Conservation (phyloP, 2,329 filamentous ascomycete genomes). For the Ophiocordyceps australis region DNA sequence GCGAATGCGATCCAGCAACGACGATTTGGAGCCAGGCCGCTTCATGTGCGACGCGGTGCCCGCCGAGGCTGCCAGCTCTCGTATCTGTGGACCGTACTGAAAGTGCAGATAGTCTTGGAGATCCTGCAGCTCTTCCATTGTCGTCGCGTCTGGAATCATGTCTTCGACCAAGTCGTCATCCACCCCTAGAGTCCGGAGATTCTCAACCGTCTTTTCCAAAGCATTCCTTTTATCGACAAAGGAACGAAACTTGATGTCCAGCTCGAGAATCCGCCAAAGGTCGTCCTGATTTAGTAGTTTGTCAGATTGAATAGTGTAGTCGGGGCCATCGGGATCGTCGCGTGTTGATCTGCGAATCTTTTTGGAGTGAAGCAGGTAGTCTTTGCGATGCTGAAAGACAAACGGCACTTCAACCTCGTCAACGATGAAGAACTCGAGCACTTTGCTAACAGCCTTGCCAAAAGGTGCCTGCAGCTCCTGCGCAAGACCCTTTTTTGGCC, state of each 20-base stretch:
- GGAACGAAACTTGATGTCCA: slow-evolving; percentile 88
- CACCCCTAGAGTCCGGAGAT: slow-evolving; percentile 45
- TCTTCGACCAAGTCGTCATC: slow-evolving; percentile 63
- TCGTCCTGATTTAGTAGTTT: slow-evolving; percentile 86
- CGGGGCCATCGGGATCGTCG: slow-evolving; percentile 51
- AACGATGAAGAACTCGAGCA: slow-evolving; percentile 85
- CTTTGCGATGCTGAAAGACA: slow-evolving; percentile 94
- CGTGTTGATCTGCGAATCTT: slow-evolving; percentile 44
- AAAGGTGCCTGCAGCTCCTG: slow-evolving; percentile 65
- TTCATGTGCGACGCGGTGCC: slow-evolving; percentile 49
- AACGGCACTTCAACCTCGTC: slow-evolving; percentile 94
- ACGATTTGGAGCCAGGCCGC: slow-evolving; percentile 67
- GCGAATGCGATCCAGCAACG: slow-evolving; percentile 69
- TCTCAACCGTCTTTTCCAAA: slow-evolving; percentile 62
- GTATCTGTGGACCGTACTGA: slow-evolving; percentile 69
- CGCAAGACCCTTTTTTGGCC: slow-evolving; percentile 66
- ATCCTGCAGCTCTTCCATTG: slow-evolving; percentile 92
- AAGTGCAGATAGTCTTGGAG: slow-evolving; percentile 95
- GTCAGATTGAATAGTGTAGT: slow-evolving; percentile 61
- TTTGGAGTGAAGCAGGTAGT: slow-evolving; percentile 84
- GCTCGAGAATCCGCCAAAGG: slow-evolving; percentile 84
- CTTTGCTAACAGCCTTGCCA: slow-evolving; percentile 73
- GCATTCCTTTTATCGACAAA: slow-evolving; percentile 82
- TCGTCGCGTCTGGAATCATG: slow-evolving; percentile 61
- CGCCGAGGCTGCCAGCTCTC: slow-evolving; percentile 52